Conservation (phyloP, 306 rosid species). For the Ochetophila trinervis region DNA sequence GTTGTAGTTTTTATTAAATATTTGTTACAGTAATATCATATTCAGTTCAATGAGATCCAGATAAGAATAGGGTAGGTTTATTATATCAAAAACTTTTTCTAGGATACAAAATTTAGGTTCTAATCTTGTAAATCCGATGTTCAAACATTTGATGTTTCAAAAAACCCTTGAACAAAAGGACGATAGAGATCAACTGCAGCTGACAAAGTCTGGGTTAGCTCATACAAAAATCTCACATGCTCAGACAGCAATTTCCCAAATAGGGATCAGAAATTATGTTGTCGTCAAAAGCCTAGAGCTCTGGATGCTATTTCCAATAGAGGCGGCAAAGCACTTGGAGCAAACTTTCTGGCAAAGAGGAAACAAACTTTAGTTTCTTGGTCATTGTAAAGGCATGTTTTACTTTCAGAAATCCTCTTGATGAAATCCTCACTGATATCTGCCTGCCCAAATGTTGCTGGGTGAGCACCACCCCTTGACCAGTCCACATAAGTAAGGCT, state of each 20-base stretch:
- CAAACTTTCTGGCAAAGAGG: conserved; percentile 91
- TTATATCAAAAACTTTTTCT: conserved; percentile 24
- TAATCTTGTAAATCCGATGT: conserved; percentile 38
- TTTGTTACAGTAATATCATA: conserved; percentile 18
- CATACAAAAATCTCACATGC: conserved; percentile 29
- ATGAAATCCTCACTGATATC: conserved; percentile 79
- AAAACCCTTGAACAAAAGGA: conserved; percentile 20
- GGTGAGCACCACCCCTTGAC: conserved; percentile 99
- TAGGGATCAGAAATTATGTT: conserved; percentile 13
- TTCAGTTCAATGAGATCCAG: conserved; percentile 23
- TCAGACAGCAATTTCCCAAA: conserved; percentile 22
- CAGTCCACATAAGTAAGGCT: conserved; percentile 90
- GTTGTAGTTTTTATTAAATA: not conserved
- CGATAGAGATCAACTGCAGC: conserved; percentile 25
- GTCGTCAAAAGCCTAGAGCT: conserved; percentile 61
- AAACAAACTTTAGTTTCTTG: conserved; percentile 84
- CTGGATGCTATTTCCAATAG: conserved; percentile 63
- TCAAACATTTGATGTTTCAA: conserved; percentile 29
- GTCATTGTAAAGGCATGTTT: conserved; percentile 71
- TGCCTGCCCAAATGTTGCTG: conserved; percentile 85
- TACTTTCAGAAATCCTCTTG: conserved; percentile 52
- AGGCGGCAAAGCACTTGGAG: conserved; percentile 87
- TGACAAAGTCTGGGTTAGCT: conserved; percentile 28
- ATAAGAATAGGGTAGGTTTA: conserved; percentile 21
- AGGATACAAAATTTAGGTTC: conserved; percentile 31